These are phyloP conservation scores for Trichophyton schoenleinii DNA, from an alignment of 2,329 filamentous ascomycete species.

Conservation along the genomic window DNA sequence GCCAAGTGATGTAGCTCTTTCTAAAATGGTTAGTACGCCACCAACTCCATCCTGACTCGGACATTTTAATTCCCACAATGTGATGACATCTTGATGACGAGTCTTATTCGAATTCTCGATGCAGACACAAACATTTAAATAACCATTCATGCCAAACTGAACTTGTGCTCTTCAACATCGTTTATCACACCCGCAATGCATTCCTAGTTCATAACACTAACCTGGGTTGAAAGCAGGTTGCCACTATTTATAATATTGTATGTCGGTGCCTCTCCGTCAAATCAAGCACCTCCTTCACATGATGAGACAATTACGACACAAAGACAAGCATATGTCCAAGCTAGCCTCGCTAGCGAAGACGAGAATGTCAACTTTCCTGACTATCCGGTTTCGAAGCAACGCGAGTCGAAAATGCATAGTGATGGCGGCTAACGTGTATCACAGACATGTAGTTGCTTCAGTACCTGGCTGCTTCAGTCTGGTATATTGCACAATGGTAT, in stretches of 20 bases:
- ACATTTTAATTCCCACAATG: constrained; percentile 15
- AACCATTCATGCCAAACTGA: constrained; percentile 51
- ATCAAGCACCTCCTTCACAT: constrained; percentile 33
- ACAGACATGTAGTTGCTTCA: neutral
- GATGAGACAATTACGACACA: constrained; percentile 70
- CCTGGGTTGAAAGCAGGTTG: neutral
- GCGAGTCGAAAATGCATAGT: neutral
- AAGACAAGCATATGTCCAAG: constrained; percentile 99
- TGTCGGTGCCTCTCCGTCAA: neutral
- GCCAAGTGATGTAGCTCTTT: neutral
- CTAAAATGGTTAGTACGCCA: neutral
- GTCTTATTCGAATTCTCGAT: constrained; percentile 52
- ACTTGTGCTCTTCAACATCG: constrained; percentile 6
- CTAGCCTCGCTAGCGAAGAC: constrained; percentile 36
- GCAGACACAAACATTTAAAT: constrained; percentile 43
- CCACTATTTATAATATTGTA: neutral
- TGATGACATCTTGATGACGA: constrained; percentile 51
- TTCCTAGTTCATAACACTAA: neutral
- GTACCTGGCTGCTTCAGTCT: neutral
- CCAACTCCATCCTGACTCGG: constrained; percentile 4
- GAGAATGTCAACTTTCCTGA: constrained; percentile 34
- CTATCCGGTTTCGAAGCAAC: neutral
- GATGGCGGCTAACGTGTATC: neutral
- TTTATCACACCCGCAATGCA: neutral
- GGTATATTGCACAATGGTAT: neutral